Evolutionary conservation across 768 basidiomycete species (phyloP).

Genomic region (Russula emetica): DNA sequence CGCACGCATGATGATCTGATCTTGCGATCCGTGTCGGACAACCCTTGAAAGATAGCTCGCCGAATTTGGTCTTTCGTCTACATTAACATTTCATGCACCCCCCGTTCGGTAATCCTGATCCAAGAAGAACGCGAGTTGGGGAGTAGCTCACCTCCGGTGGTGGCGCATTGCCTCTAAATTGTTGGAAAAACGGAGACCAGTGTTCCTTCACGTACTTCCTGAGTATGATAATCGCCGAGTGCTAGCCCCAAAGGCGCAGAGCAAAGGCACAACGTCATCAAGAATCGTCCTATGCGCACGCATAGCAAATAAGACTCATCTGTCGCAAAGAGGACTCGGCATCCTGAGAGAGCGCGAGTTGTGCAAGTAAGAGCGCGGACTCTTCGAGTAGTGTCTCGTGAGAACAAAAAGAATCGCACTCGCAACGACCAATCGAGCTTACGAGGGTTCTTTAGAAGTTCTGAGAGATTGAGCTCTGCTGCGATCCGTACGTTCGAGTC

Average conservation of each 20-base stretch:
- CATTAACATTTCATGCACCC: not conserved
- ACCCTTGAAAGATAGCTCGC: slow-evolving; percentile 67
- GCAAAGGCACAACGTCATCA: slow-evolving; percentile 38
- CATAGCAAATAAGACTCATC: slow-evolving; percentile 55
- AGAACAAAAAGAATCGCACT: slow-evolving; percentile 24
- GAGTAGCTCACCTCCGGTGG: slow-evolving; percentile 54
- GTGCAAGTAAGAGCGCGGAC: slow-evolving; percentile 67
- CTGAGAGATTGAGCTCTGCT: slow-evolving; percentile 74
- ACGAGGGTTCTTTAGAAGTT: slow-evolving; percentile 66
- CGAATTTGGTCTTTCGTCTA: slow-evolving; percentile 82
- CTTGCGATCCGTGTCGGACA: slow-evolving; percentile 83
- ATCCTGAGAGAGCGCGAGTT: slow-evolving; percentile 61
- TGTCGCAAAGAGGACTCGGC: slow-evolving; percentile 70
- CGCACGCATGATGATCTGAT: slow-evolving; percentile 80
- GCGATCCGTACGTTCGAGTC: slow-evolving; percentile 67
- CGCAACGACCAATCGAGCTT: slow-evolving; percentile 33
- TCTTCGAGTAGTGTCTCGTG: slow-evolving; percentile 42
- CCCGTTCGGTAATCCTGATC: not conserved
- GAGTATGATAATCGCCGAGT: slow-evolving; percentile 89
- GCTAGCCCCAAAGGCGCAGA: slow-evolving; percentile 32
- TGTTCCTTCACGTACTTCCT: slow-evolving; percentile 84
- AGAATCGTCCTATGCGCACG: slow-evolving; percentile 36
- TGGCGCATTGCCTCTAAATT: slow-evolving; percentile 74
- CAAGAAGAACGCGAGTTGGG: slow-evolving; percentile 9
- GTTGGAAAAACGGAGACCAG: slow-evolving; percentile 82